These are phyloP conservation scores for Torulaspora delbrueckii DNA, from an alignment of 805 yeast species.

Conservation along the genomic window DNA sequence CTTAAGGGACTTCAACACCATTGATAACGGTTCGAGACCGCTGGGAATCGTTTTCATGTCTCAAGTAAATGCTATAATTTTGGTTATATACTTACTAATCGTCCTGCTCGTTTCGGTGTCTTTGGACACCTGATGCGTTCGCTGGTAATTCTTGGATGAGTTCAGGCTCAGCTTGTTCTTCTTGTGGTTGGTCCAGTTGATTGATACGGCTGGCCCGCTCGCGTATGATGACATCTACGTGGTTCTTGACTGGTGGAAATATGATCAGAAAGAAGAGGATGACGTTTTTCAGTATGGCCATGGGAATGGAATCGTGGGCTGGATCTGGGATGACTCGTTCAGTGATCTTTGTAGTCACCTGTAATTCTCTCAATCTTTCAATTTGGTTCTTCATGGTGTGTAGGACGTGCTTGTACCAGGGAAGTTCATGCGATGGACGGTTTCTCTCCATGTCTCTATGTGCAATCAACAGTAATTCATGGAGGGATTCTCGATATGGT, in stretches of 20 bases:
- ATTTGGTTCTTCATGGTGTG: conserved; percentile 2
- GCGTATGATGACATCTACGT: conserved; percentile 15
- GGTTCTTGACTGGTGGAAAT: conserved; percentile 18
- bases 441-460: conserved; percentile 9
- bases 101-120: conserved; percentile 2
- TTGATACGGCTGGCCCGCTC: conserved; percentile 10
- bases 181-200: conserved; percentile 6
- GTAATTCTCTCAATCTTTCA: conserved; percentile 6
- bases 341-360: conserved; percentile 8
- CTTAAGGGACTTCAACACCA: not conserved
- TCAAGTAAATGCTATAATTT: not conserved
- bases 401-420: conserved; percentile 9
- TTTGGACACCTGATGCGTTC: conserved; percentile 5
- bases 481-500: conserved; percentile 13
- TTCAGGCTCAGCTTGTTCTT: not conserved
- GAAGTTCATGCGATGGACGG: conserved; percentile 6
- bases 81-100: not conserved
- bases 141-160: conserved; percentile 1
- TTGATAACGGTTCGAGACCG: not conserved
- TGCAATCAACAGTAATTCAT: conserved; percentile 12
- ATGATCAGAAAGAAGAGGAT: conserved; percentile 22
- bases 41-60: not conserved
- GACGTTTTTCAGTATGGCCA: conserved; percentile 22
- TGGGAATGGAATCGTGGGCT: conserved; percentile 13
- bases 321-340: conserved; percentile 25